These are phyloP conservation scores for Leptomonas pyrrhocoris DNA, from an alignment of 208 protist species.

Conservation along the genomic window DNA sequence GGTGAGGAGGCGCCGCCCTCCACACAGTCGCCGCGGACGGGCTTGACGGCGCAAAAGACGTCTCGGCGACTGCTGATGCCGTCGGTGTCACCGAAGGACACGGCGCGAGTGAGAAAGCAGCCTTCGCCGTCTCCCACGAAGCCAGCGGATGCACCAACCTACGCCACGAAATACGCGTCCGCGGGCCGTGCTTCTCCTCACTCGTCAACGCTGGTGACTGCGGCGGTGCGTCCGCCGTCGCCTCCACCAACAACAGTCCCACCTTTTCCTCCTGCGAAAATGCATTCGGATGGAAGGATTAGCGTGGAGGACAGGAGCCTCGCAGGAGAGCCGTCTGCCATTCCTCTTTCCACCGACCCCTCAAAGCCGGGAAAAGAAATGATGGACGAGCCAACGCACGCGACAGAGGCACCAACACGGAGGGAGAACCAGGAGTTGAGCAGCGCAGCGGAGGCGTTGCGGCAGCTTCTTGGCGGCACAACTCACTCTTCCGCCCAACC, in stretches of 20 bases:
- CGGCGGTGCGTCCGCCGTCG: background rate
- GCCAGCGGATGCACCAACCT: background rate
- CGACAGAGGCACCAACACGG: background rate
- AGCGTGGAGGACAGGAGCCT: background rate
- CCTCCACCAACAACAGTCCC: background rate
- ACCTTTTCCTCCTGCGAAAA: background rate
- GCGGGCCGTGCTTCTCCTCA: background rate
- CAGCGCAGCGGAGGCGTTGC: slow-evolving; percentile 16
- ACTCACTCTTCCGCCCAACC: background rate
- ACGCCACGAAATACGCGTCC: background rate
- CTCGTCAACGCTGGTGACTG: too few relatives aligned
- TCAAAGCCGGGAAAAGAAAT: background rate
- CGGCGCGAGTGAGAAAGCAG: background rate
- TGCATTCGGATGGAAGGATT: background rate
- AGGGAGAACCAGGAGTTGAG: background rate
- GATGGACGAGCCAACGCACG: background rate
- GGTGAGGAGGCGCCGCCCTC: background rate
- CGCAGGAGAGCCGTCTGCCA: background rate
- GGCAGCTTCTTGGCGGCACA: slow-evolving; percentile 4
- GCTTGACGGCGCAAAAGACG: background rate
- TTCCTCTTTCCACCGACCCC: background rate
- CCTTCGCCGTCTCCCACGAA: background rate
- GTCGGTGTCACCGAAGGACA: background rate
- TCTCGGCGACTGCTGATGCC: background rate
- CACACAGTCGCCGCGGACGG: background rate